phyloP scores from a whole-genome alignment of 1,284 basidiomycete genomes.

The Trichosporon sp. region DNA sequence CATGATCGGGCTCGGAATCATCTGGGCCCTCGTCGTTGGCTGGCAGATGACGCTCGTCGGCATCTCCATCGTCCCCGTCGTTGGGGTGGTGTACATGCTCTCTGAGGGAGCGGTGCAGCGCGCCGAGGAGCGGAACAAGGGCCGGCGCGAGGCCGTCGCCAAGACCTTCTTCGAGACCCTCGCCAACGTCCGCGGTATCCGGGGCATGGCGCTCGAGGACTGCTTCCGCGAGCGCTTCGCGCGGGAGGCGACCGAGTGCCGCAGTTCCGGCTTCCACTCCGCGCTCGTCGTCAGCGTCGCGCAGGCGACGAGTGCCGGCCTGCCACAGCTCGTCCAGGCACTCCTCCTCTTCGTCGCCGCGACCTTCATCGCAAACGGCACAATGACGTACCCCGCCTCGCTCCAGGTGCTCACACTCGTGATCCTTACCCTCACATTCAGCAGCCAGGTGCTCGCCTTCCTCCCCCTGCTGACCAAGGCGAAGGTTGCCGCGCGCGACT shows the following conservation, averaged over 20 bases:
- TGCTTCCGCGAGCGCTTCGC: conserved; percentile 71
- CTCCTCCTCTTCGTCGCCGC: conserved; percentile 89
- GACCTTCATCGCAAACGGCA: conserved; percentile 74
- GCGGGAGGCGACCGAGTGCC: conserved; percentile 65
- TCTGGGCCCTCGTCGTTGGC: conserved; percentile 83
- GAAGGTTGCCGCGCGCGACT: conserved; percentile 75
- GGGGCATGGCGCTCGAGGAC: conserved; percentile 83
- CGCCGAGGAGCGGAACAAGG: conserved; percentile 79
- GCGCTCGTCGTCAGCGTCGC: conserved; percentile 83
- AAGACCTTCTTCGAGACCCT: conserved; percentile 88
- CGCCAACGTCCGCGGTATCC: conserved; percentile 80
- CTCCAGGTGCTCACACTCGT: conserved; percentile 87
- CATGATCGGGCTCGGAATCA: conserved; percentile 79
- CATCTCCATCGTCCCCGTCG: conserved; percentile 81
- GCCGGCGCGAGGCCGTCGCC: conserved; percentile 78
- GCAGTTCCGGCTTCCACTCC: conserved; percentile 70
- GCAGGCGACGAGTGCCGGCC: conserved; percentile 73
- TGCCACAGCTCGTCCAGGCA: conserved; percentile 84
- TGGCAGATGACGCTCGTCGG: conserved; percentile 95
- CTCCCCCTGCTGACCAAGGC: conserved; percentile 79
- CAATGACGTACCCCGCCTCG: conserved; percentile 83
- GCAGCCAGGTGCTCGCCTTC: conserved; percentile 83
- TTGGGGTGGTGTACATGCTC: conserved; percentile 70
- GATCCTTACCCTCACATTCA: conserved; percentile 90
- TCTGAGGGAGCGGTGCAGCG: conserved; percentile 57